phyloP scores from a whole-genome alignment of 2,329 filamentous ascomycete genomes.

The Teratosphaeriaceae sp. region DNA sequence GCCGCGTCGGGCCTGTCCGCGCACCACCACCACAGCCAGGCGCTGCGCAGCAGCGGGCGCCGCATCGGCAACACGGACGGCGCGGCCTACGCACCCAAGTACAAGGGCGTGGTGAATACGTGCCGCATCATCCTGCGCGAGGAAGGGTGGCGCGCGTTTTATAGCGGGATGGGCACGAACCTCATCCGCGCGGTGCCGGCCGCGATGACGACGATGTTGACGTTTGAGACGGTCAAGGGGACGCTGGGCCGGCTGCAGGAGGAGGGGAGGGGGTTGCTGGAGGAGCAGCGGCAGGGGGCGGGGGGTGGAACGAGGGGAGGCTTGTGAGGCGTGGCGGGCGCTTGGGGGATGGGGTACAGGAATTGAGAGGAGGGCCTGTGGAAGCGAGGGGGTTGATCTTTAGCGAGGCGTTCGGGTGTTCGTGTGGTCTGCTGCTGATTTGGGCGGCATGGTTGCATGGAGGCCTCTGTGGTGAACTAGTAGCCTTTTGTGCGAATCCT shows the following conservation, averaged over 20 bases:
- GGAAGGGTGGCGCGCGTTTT: conserved; percentile 95
- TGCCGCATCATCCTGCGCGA: conserved; percentile 79
- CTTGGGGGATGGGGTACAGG: too few relatives aligned
- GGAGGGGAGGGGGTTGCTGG: conserved; percentile 36
- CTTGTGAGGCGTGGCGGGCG: too few relatives aligned
- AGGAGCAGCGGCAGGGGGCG: too few relatives aligned
- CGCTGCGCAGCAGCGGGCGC: conserved; percentile 31
- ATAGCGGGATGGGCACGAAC: conserved; percentile 95
- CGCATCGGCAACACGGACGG: conserved; percentile 42
- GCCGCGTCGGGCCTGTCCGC: too few relatives aligned
- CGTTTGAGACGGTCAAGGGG: conserved; percentile 73
- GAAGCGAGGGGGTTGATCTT: too few relatives aligned
- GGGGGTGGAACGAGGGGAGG: too few relatives aligned
- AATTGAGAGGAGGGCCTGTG: too few relatives aligned
- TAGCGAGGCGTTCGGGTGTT: too few relatives aligned
- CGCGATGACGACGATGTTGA: conserved; percentile 95
- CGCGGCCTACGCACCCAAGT: conserved; percentile 51
- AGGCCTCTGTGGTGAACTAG: too few relatives aligned
- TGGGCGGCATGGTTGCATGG: too few relatives aligned
- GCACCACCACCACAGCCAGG: conserved; percentile 25
- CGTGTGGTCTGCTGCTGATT: too few relatives aligned
- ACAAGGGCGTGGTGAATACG: conserved; percentile 73
- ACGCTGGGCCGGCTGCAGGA: conserved; percentile 48
- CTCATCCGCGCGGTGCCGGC: conserved; percentile 94
- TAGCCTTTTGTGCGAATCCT: too few relatives aligned